Evolutionary conservation across 192 early-diverging fungal genomes (phyloP).

Genomic region (Paraglomus brasilianum): DNA sequence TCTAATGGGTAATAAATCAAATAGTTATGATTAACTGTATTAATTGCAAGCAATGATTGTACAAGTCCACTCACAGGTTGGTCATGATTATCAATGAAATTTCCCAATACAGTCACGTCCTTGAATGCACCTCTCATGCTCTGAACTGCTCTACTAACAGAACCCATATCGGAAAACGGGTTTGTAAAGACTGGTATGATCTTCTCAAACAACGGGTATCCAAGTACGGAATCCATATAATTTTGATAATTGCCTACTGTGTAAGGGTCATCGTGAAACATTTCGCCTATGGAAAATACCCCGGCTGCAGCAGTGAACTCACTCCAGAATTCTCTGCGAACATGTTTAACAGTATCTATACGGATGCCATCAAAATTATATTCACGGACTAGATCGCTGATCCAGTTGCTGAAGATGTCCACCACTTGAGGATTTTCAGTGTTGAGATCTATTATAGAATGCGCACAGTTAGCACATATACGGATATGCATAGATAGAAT

Average conservation of each 20-base stretch:
- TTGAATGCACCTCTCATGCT: slow-evolving; percentile 14
- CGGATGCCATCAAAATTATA: slow-evolving; percentile 48
- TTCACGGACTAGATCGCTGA: slow-evolving; percentile 28
- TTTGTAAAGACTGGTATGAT: slow-evolving; percentile 10
- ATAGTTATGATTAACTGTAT: too few relatives aligned
- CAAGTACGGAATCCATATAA: slow-evolving; percentile 26
- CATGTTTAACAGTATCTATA: slow-evolving; percentile 47
- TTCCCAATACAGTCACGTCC: slow-evolving; percentile 24
- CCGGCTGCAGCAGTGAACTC: slow-evolving; percentile 30
- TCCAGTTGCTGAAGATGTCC: slow-evolving; percentile 29
- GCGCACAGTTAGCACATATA: background rate
- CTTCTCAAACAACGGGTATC: slow-evolving; percentile 32
- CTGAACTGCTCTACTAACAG: background rate
- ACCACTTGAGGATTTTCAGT: slow-evolving; percentile 42
- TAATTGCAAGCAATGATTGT: too few relatives aligned
- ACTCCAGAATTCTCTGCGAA: slow-evolving; percentile 44
- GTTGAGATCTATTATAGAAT: slow-evolving; percentile 30
- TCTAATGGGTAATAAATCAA: background rate
- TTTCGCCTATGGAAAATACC: slow-evolving; percentile 42
- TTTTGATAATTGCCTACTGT: slow-evolving; percentile 29
- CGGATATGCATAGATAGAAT: slow-evolving; percentile 11
- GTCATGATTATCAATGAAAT: slow-evolving; percentile 37
- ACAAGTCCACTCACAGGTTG: background rate
- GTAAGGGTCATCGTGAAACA: slow-evolving; percentile 13
- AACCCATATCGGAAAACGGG: slow-evolving; percentile 21